Percentiles rank a stretch among this genome's conserved stretches.
phyloP scores from a whole-genome alignment of 2,329 filamentous ascomycete genomes.

The Chaetoscypha palmicola region DNA sequence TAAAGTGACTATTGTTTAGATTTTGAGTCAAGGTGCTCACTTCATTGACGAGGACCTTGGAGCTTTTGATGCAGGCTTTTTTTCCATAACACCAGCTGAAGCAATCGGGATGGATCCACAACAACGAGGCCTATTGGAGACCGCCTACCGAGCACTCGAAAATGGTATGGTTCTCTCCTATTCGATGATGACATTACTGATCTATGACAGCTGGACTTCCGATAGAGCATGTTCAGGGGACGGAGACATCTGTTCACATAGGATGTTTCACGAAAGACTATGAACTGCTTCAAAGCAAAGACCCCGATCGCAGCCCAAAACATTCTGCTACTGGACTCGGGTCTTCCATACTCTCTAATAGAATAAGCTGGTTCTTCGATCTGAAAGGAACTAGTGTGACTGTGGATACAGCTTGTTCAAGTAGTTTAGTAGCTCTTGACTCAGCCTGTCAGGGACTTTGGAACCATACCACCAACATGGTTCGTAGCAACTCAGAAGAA shows the following conservation, averaged over 20 bases:
- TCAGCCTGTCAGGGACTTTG: slow-evolving; percentile 44
- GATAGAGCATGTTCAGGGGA: slow-evolving; percentile 12
- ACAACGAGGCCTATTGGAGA: slow-evolving; percentile 49
- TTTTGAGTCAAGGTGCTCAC: slow-evolving; percentile 15
- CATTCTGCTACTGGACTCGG: slow-evolving; percentile 24
- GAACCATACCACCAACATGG: slow-evolving; percentile 30
- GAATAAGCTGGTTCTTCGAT: slow-evolving; percentile 49
- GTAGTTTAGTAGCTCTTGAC: slow-evolving; percentile 47
- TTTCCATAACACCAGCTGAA: slow-evolving; percentile 34
- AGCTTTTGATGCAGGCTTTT: slow-evolving; percentile 36
- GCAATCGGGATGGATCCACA: slow-evolving; percentile 40
- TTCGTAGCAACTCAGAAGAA: slow-evolving; percentile 9
- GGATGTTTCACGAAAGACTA: slow-evolving; percentile 29
- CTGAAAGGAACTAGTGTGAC: slow-evolving; percentile 44
- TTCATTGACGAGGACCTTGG: slow-evolving; percentile 32
- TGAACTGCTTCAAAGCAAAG: background rate
- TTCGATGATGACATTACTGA: background rate
- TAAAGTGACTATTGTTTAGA: slow-evolving; percentile 12
- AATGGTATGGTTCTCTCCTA: slow-evolving; percentile 8
- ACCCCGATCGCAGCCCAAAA: background rate
- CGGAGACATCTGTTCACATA: slow-evolving; percentile 27
- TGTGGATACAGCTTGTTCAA: slow-evolving; percentile 50
- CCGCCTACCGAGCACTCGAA: slow-evolving; percentile 14
- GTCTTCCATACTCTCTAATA: slow-evolving; percentile 41
- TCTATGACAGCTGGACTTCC: slow-evolving; percentile 11